These are phyloP conservation scores for Colletotrichum echinochloae DNA, from an alignment of 2,329 filamentous ascomycete species.

Conservation along the genomic window DNA sequence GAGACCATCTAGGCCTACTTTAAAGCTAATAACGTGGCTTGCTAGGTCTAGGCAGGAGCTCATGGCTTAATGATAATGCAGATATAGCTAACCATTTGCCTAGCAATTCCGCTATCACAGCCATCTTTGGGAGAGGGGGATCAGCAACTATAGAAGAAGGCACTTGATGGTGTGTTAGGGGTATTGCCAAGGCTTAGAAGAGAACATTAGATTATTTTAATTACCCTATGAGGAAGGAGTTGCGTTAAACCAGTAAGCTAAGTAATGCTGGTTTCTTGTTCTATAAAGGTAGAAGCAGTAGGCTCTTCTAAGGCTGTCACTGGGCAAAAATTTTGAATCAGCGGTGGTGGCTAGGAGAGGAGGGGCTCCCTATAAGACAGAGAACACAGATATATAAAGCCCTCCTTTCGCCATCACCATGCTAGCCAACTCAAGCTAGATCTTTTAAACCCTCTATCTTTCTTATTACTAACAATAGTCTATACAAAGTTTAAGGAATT, in stretches of 20 bases:
- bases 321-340: not conserved
- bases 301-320: not conserved
- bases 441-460: not conserved
- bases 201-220: not conserved
- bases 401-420: no score
- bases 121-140: not conserved
- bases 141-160: not conserved
- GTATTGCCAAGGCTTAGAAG: no score
- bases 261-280: not conserved
- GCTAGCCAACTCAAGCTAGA: constrained; percentile 7
- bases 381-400: no score
- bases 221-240: not conserved
- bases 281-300: not conserved
- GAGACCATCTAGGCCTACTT: not conserved
- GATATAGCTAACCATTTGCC: not conserved
- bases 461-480: not conserved
- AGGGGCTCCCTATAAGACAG: not conserved
- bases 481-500: no score
- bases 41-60: constrained; percentile 5
- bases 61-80: not conserved
- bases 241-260: not conserved
- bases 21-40: not conserved
- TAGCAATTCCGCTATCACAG: not conserved
- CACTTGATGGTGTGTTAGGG: no score
- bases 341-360: not conserved